Evolutionary conservation across 2,329 filamentous ascomycete genomes (phyloP).

Genomic region (Malbranchea cinnamomea): DNA sequence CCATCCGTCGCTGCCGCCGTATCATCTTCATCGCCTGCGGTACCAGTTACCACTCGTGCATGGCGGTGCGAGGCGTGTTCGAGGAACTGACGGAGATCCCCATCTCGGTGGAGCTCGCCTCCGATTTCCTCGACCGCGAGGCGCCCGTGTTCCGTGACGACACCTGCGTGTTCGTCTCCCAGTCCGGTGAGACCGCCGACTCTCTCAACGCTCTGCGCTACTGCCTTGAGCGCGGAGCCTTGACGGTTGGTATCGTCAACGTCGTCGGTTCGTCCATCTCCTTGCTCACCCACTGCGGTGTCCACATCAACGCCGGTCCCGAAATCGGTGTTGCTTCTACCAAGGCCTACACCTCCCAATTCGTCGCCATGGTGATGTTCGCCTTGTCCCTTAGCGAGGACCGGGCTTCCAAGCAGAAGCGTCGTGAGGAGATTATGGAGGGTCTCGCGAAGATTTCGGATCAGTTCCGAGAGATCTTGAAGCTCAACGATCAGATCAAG

Average conservation of each 20-base stretch:
- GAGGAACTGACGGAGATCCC: constrained; percentile 97
- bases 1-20: constrained; percentile 88
- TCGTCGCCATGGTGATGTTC: constrained; percentile 99
- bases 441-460: constrained; percentile 74
- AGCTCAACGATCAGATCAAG: constrained; percentile 90
- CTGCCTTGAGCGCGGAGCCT: constrained; percentile 90
- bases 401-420: constrained; percentile 81
- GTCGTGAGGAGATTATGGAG: constrained; percentile 91
- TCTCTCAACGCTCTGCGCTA: constrained; percentile 94
- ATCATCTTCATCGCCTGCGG: constrained; percentile 99
- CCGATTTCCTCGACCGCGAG: constrained; percentile 92
- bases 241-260: constrained; percentile 97
- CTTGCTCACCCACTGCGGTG: constrained; percentile 96
- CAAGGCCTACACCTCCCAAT: constrained; percentile 98
- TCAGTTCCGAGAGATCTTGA: constrained; percentile 83
- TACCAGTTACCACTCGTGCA: constrained; percentile 97
- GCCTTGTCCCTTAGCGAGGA: constrained; percentile 92
- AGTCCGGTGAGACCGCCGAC: constrained; percentile 96
- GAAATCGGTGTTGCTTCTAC: constrained; percentile 98
- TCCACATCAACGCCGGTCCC: constrained; percentile 96
- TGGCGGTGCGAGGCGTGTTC: constrained; percentile 95
- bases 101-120: constrained; percentile 90
- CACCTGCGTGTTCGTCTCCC: constrained; percentile 96
- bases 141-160: constrained; percentile 98
- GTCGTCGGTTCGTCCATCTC: constrained; percentile 98